Base-by-base conservation (phyloP, 768 basidiomycete species). In the Candolleomyces efflorescens region DNA sequence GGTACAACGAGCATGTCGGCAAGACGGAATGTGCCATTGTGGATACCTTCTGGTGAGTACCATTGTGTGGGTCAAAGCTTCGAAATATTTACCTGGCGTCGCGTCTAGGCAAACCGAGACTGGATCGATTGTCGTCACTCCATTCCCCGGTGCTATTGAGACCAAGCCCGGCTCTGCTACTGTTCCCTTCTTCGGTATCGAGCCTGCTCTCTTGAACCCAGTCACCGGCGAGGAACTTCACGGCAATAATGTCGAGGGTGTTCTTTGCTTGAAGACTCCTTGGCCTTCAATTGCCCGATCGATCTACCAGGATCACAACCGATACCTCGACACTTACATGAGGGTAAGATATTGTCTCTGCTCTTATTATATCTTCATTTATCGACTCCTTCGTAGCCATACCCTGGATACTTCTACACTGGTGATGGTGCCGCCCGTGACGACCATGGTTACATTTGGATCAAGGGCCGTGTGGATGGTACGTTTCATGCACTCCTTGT, bases 231-330 rank as follows among this genome's bases (percentile, higher is more conserved):
- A 85, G 75, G 82, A 79, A 56, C 53, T 96, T 43, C 73, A 79
- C 58, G 97, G 94, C 36, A 87, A 89, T 68, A 80, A 82, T 54
- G 92, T 94, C 23, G 95, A 97, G 70, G 96, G 96, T 64, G 91
- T 97, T 5, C 82, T 99, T 15, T 91, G 82, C 15, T 76, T 98
- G 65, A 88, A 84, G 76, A 78, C 75, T 58, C 93, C 94, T 9
- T 99, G 96, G 97, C 96, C 96, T 2, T 93, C 90, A 37, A 89
- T 99, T 66, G 97, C 97, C 32, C 83, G 96, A 56, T 90, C 93
- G 5, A 87, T 98, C 58, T 97, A 84, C 78, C 81, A 83, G 56
- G 96, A 99, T 73, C 96, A 99, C 72, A 86, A 91, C 68, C 80
- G 96, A 60, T 83, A 82, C 60, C 63, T 73, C n/a, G 78, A 77